Percentiles rank a stretch among this genome's conserved stretches.
phyloP scores from a whole-genome alignment of 2,329 filamentous ascomycete species.

The Verticillium tricorpus region DNA sequence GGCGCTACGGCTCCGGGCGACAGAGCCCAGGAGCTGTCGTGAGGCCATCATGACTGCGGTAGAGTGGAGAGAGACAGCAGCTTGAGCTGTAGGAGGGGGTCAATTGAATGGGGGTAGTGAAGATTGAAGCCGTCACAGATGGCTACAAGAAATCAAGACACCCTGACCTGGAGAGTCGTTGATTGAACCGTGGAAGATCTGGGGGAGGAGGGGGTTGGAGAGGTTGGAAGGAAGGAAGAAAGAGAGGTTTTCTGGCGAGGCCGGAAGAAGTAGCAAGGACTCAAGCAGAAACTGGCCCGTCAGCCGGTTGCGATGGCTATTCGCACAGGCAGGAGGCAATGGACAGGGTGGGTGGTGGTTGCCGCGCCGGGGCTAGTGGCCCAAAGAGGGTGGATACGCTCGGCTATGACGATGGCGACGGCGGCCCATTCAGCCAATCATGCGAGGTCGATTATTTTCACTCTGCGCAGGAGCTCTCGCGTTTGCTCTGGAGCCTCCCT shows the following conservation, averaged over 20 bases:
- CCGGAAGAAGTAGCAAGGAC: constrained; percentile 9
- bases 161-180: constrained; percentile 8
- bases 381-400: constrained; percentile 5
- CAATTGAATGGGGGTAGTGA: constrained; percentile 23
- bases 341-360: neutral
- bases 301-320: constrained; percentile 3
- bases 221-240: constrained; percentile 21
- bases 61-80: constrained; percentile 15
- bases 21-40: constrained; percentile 63
- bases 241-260: constrained; percentile 20
- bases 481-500: neutral
- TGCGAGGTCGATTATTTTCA: constrained; percentile 12
- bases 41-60: constrained; percentile 62
- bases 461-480: constrained; percentile 2
- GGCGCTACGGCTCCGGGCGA: constrained; percentile 57
- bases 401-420: constrained; percentile 15
- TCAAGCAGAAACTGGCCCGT: neutral
- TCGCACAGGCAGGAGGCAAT: neutral
- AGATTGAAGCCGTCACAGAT: constrained; percentile 1
- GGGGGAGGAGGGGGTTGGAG: constrained; percentile 8
- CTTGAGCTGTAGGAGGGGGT: constrained; percentile 14
- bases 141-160: constrained; percentile 4
- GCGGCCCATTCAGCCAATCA: constrained; percentile 14
- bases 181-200: neutral
- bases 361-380: constrained; percentile 2